Percentiles rank a stretch among this genome's conserved stretches.
phyloP scores from a whole-genome alignment of 1,139 yeast species.

The Saccharomyces hybrid region DNA sequence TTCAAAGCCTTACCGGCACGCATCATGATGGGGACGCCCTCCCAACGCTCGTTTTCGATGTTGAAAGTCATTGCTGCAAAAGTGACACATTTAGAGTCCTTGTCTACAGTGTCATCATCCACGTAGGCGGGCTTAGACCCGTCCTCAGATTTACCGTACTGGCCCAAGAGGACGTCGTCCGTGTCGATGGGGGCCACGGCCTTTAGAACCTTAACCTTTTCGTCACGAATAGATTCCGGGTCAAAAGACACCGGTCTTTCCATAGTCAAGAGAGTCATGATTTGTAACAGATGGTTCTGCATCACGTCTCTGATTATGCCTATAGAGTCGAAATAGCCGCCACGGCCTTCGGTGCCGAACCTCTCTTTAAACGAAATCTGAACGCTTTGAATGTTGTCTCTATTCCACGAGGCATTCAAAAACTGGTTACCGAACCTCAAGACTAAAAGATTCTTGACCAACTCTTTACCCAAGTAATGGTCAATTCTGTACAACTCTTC shows the following conservation, averaged over 20 bases:
- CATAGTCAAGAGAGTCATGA: constrained; percentile 85
- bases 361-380: constrained; percentile 93
- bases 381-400: constrained; percentile 63
- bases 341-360: constrained; percentile 97
- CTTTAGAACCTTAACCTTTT: constrained; percentile 85
- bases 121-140: constrained; percentile 84
- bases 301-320: constrained; percentile 97
- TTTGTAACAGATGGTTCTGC: constrained; percentile 95
- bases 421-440: constrained; percentile 86
- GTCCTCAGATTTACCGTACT: constrained; percentile 75
- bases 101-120: constrained; percentile 87
- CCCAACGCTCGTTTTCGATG: constrained; percentile 93
- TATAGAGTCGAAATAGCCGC: constrained; percentile 91
- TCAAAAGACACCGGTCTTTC: constrained; percentile 87
- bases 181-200: constrained; percentile 64
- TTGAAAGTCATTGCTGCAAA: constrained; percentile 78
- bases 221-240: constrained; percentile 93
- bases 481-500: constrained; percentile 92
- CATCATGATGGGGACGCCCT: constrained; percentile 90
- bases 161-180: constrained; percentile 74
- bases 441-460: constrained; percentile 89
- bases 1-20: constrained; percentile 96
- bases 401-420: constrained; percentile 81
- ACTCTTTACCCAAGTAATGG: constrained; percentile 94
- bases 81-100: constrained; percentile 79